phyloP scores from a whole-genome alignment of 768 basidiomycete genomes.

The Auricularia cornea region DNA sequence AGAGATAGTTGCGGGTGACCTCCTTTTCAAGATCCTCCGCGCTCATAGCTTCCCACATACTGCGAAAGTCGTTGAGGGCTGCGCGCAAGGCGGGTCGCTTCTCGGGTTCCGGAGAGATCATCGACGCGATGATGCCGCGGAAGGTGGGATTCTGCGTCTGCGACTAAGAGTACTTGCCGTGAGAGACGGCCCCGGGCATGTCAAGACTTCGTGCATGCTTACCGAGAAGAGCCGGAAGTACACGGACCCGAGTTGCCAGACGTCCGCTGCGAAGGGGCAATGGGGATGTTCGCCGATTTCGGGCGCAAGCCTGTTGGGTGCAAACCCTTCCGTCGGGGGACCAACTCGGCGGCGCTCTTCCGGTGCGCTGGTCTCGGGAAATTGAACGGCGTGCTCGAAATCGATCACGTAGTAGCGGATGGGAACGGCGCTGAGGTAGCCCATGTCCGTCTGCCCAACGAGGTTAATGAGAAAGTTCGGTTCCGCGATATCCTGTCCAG shows the following conservation, averaged over 20 bases:
- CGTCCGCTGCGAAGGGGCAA: background rate
- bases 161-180: no score
- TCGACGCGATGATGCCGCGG: no score
- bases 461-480: background rate
- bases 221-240: background rate
- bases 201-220: no score
- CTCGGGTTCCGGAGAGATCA: no score
- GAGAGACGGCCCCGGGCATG: no score
- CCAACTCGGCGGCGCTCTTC: background rate
- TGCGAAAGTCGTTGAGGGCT: no score
- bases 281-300: background rate
- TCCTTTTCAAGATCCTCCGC: no score
- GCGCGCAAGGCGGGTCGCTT: no score
- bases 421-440: background rate
- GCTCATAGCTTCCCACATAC: no score
- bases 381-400: background rate
- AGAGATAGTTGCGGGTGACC: no score
- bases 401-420: background rate
- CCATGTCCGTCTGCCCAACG: background rate
- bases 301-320: background rate
- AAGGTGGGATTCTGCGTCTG: no score
- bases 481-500: background rate
- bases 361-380: background rate
- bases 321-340: background rate
- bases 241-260: background rate